Conservation (phyloP, 1,284 basidiomycete species). For the Tilletia caries region DNA sequence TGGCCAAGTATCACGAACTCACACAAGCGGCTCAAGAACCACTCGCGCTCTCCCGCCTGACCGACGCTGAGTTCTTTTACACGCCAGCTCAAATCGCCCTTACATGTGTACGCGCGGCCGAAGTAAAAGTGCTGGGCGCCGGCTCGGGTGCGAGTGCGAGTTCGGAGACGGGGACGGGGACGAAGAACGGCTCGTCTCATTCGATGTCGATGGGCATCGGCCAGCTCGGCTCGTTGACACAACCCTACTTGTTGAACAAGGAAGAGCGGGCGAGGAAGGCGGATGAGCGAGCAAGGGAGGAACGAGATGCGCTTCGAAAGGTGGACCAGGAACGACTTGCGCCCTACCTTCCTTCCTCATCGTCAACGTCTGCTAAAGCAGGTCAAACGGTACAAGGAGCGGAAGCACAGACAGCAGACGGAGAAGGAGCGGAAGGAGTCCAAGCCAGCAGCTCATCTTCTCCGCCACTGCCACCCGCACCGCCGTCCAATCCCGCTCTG, state of each 20-base stretch:
- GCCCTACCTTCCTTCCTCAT: not conserved
- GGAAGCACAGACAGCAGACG: no score
- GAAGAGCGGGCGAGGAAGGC: not conserved
- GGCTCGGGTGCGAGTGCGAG: not conserved
- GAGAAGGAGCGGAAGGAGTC: not conserved
- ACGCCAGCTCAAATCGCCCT: conserved; percentile 89
- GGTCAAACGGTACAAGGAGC: no score
- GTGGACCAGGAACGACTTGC: not conserved
- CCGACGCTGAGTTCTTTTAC: conserved; percentile 87
- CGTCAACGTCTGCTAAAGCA: no score
- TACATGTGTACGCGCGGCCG: conserved; percentile 62
- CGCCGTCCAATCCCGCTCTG: not conserved
- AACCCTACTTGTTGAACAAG: not conserved
- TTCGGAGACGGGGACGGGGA: no score
- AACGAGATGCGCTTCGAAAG: conserved; percentile 4
- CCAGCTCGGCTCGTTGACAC: not conserved
- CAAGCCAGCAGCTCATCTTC: no score
- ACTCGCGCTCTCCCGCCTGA: conserved; percentile 72
- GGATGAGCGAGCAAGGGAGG: not conserved
- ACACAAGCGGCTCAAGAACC: conserved; percentile 61
- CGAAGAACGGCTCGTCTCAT: not conserved
- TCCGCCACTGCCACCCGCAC: no score
- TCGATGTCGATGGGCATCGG: not conserved
- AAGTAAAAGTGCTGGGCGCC: not conserved
- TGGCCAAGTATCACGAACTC: conserved; percentile 58